These are phyloP conservation scores for Fusarium albidum DNA, from an alignment of 2,329 filamentous ascomycete genomes.

Conservation along the genomic window DNA sequence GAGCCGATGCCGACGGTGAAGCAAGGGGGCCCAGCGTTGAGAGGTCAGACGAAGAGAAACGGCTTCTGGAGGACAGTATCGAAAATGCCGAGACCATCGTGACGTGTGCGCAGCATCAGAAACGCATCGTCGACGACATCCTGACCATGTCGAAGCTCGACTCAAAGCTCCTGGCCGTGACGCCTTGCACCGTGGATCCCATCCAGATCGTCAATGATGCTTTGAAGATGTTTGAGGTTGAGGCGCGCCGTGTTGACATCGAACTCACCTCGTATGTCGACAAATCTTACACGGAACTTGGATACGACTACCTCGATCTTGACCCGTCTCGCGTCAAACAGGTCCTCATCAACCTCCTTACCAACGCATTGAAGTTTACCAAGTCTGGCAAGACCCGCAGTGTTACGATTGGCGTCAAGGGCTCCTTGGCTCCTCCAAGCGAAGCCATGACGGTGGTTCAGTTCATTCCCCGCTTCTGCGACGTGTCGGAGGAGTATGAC, in stretches of 20 bases:
- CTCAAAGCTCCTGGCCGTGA: constrained; percentile 76
- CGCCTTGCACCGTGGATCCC: constrained; percentile 74
- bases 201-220: constrained; percentile 71
- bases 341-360: constrained; percentile 81
- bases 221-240: constrained; percentile 81
- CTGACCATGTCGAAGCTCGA: constrained; percentile 79
- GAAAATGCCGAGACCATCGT: constrained; percentile 82
- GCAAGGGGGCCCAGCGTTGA: constrained; percentile 11
- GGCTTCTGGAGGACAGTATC: constrained; percentile 66
- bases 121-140: constrained; percentile 79
- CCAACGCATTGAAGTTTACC: constrained; percentile 86
- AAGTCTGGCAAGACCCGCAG: constrained; percentile 67
- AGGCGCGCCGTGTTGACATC: constrained; percentile 75
- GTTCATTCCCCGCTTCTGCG: constrained; percentile 67
- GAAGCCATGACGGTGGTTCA: constrained; percentile 58
- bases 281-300: constrained; percentile 64
- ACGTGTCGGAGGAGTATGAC: constrained; percentile 50
- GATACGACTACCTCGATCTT: constrained; percentile 71
- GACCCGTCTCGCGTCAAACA: constrained; percentile 81
- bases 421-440: constrained; percentile 50
- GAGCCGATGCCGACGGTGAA: constrained; percentile 12
- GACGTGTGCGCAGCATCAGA: constrained; percentile 81
- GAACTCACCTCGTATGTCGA: constrained; percentile 71
- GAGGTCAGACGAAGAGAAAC: constrained; percentile 46
- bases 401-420: constrained; percentile 58